These are phyloP conservation scores for Colletotrichum plurivorum DNA, from an alignment of 2,329 filamentous ascomycete species.

Conservation along the genomic window DNA sequence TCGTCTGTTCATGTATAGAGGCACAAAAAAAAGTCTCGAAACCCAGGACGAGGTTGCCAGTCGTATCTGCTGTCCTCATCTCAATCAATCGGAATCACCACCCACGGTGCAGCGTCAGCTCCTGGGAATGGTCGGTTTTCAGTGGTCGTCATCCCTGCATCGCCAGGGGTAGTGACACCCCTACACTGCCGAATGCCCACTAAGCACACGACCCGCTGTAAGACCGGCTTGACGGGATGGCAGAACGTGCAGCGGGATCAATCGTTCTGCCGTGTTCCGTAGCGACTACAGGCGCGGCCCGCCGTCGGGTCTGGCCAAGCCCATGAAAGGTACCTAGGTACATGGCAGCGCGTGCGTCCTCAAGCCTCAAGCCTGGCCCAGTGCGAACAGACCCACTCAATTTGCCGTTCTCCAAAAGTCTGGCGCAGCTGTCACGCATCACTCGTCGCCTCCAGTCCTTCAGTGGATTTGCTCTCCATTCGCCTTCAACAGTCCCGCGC, in stretches of 20 bases:
- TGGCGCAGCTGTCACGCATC: constrained; percentile 37
- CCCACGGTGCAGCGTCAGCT: constrained; percentile 35
- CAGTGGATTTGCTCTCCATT: constrained; percentile 20
- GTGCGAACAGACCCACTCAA: constrained; percentile 21
- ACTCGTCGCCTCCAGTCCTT: constrained; percentile 23
- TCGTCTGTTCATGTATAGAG: constrained; percentile 1
- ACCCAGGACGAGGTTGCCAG: constrained; percentile 25
- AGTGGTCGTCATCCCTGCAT: constrained; percentile 36
- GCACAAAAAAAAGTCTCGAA: constrained; percentile 20
- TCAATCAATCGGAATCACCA: constrained; percentile 35
- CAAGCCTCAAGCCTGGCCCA: too few relatives aligned
- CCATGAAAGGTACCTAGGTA: background rate
- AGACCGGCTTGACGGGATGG: constrained; percentile 11
- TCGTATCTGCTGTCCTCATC: constrained; percentile 35
- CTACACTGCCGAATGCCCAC: constrained; percentile 31
- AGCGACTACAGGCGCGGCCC: background rate
- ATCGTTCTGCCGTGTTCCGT: constrained; percentile 22
- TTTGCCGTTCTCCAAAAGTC: constrained; percentile 38
- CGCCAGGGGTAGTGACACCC: constrained; percentile 31
- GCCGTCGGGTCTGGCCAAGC: background rate
- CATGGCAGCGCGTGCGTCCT: background rate
- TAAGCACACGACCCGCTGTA: constrained; percentile 21
- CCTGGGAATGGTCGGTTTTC: constrained; percentile 33
- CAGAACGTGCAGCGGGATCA: constrained; percentile 33
- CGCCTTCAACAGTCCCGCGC: background rate